Conservation (phyloP, 495 filamentous ascomycete species). For the Hypoxylon fragiforme region DNA sequence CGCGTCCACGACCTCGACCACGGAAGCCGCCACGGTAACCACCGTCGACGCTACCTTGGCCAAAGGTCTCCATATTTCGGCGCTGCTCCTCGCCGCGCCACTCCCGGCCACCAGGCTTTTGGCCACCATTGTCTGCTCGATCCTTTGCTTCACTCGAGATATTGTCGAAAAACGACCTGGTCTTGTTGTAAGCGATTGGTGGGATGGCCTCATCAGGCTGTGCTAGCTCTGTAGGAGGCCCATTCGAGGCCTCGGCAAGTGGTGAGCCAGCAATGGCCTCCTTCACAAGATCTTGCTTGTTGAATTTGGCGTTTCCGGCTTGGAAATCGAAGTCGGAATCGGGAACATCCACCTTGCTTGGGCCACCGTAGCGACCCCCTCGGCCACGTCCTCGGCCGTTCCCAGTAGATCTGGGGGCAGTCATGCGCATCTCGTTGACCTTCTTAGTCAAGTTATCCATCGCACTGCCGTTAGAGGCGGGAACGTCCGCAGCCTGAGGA, state of each 20-base stretch:
- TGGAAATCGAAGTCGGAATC: conserved; percentile 91
- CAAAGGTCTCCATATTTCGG: conserved; percentile 97
- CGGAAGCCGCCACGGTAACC: conserved; percentile 74
- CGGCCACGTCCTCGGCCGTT: conserved; percentile 51
- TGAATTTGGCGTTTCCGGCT: conserved; percentile 93
- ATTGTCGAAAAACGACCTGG: conserved; percentile 92
- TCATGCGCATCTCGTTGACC: conserved; percentile 84
- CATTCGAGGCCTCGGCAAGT: conserved; percentile 56
- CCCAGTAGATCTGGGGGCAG: conserved; percentile 49
- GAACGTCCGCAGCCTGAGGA: conserved; percentile 44
- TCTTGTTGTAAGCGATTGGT: conserved; percentile 75
- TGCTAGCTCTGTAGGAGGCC: conserved; percentile 34
- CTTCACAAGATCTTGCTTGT: conserved; percentile 93
- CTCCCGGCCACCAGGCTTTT: conserved; percentile 78
- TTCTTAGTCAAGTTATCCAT: conserved; percentile 82
- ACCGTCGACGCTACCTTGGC: conserved; percentile 92
- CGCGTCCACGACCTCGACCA: conserved; percentile 70
- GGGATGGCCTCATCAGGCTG: conserved; percentile 41
- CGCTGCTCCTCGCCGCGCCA: conserved; percentile 91
- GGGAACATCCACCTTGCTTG: conserved; percentile 82
- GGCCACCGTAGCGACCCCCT: conserved; percentile 59
- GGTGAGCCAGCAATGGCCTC: conserved; percentile 84
- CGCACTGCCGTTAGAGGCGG: conserved; percentile 48
- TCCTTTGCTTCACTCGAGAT: conserved; percentile 93
- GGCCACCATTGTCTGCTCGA: conserved; percentile 69